These are phyloP conservation scores for Phytophthora ohioensis DNA, from an alignment of 352 stramenopile genomes.

Conservation along the genomic window DNA sequence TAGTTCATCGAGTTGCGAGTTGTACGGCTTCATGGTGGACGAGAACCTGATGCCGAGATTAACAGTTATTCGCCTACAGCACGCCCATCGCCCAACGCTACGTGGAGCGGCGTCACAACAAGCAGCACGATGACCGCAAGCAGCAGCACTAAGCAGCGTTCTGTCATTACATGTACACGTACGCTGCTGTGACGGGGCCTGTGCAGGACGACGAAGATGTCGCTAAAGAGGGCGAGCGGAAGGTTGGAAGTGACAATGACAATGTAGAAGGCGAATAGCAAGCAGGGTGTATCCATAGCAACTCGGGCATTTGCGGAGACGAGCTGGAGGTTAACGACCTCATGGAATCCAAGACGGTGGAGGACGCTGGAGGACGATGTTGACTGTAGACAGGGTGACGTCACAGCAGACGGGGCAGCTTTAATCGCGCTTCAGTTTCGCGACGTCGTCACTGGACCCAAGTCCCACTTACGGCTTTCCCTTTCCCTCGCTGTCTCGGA, in stretches of 20 bases:
- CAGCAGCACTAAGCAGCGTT: slow-evolving; percentile 14
- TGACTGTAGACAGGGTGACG: slow-evolving; percentile 15
- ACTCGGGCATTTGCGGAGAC: not conserved
- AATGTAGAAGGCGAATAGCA: not conserved
- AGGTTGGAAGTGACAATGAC: not conserved
- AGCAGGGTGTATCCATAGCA: not conserved
- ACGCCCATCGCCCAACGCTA: slow-evolving; percentile 91
- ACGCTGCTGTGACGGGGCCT: slow-evolving; percentile 11
- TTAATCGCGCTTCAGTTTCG: slow-evolving; percentile 31
- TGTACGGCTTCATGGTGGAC: slow-evolving; percentile 96
- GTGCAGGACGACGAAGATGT: not conserved
- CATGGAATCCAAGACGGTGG: not conserved
- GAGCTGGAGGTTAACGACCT: not conserved
- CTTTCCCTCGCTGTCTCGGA: too few species aligned
- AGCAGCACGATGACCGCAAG: slow-evolving; percentile 6
- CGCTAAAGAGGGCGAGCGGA: not conserved
- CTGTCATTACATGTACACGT: not conserved
- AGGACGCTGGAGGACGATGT: slow-evolving; percentile 19
- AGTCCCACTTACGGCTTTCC: not conserved
- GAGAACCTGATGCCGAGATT: slow-evolving; percentile 82
- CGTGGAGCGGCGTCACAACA: slow-evolving; percentile 57
- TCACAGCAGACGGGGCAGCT: slow-evolving; percentile 15
- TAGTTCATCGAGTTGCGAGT: slow-evolving; percentile 92
- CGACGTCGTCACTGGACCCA: slow-evolving; percentile 9
- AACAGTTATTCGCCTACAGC: slow-evolving; percentile 95